These are phyloP conservation scores for Climacium dendroides DNA, from an alignment of 225 moss, liverwort and hornwort genomes.

Conservation along the genomic window DNA sequence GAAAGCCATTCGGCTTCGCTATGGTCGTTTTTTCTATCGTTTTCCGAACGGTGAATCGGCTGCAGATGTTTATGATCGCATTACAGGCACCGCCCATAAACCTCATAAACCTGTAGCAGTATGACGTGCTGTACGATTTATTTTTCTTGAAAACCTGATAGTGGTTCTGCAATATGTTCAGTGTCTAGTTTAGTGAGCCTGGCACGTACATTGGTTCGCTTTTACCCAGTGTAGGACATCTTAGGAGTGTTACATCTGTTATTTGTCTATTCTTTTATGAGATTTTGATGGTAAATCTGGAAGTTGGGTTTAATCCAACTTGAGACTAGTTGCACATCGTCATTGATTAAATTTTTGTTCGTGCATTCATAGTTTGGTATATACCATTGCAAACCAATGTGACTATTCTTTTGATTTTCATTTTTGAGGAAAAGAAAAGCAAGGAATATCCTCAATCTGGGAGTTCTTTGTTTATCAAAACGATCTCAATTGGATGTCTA, in stretches of 20 bases:
- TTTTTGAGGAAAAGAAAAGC: neutral
- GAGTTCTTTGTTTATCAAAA: neutral
- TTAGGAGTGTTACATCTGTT: neutral
- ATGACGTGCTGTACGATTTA: neutral
- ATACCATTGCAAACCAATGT: neutral
- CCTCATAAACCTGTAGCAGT: neutral
- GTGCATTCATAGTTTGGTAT: neutral
- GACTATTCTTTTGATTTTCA: neutral
- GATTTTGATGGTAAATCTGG: neutral
- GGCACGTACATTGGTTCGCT: neutral
- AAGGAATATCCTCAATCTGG: neutral
- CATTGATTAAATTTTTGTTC: neutral
- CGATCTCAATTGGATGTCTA: neutral
- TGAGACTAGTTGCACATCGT: neutral
- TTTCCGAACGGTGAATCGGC: slow-evolving; percentile 98
- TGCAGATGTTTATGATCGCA: slow-evolving; percentile 95
- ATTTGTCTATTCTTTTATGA: neutral
- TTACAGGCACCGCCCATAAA: slow-evolving; percentile 52
- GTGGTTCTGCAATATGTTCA: neutral
- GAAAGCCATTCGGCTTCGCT: slow-evolving; percentile 84
- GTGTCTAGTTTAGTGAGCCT: neutral
- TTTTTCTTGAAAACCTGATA: neutral
- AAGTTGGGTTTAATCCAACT: neutral
- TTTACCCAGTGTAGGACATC: neutral
- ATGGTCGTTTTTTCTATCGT: slow-evolving; percentile 92